Conservation (phyloP, 306 rosid genomes). For the Cucurbita moschata region DNA sequence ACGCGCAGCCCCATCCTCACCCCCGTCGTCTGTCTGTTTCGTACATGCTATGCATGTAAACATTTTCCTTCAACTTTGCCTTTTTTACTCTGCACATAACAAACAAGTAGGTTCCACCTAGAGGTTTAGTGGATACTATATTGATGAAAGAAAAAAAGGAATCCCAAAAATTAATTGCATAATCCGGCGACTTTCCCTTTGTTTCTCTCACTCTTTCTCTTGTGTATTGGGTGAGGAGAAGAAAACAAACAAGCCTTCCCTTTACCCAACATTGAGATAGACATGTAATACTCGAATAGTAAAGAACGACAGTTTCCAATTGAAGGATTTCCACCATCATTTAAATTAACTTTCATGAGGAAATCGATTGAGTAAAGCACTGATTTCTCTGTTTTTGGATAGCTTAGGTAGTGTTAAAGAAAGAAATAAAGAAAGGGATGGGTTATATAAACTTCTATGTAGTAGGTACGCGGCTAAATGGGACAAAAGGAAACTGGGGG, state of each 20-base stretch:
- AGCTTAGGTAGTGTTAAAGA: background rate
- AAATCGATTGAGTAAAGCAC: background rate
- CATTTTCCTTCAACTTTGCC: conserved; percentile 27
- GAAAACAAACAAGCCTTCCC: background rate
- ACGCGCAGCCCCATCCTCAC: conserved; percentile 41
- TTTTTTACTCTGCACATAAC: conserved; percentile 21
- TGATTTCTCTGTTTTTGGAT: background rate
- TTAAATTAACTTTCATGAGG: background rate
- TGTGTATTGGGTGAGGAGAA: background rate
- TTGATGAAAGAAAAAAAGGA: background rate
- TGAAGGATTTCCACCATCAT: background rate
- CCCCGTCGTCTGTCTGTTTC: conserved; percentile 42
- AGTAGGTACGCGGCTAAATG: background rate
- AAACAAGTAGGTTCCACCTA: conserved; percentile 4
- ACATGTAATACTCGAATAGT: background rate
- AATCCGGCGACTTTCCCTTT: background rate
- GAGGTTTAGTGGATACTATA: background rate
- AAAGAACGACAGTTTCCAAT: background rate
- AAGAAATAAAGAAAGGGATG: background rate
- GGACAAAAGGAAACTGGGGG: background rate
- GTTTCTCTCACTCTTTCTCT: background rate
- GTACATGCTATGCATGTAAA: conserved; percentile 90
- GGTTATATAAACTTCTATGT: background rate
- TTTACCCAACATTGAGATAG: background rate
- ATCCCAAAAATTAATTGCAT: background rate